Evolutionary conservation across 768 basidiomycete genomes (phyloP), one percentile per base, ranked within the genome.

Genomic region (Botryobasidium botryosum): DNA sequence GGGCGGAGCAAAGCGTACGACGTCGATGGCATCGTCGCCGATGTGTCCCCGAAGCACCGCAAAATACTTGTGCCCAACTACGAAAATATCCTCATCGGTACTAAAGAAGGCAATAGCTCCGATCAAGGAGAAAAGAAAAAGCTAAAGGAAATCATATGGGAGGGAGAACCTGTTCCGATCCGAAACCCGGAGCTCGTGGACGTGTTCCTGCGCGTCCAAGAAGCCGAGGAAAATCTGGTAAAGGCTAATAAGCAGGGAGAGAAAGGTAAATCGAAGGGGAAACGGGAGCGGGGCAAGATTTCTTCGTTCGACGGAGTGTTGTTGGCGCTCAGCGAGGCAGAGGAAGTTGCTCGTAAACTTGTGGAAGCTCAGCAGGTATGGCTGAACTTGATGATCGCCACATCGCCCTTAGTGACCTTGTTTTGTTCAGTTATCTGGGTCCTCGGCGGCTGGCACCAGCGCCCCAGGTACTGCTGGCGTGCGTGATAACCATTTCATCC

Each of bases 181-280:
- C 72, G 91, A 44, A 88, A 81, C 55, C 86, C 87, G 0, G 90
- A 97, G 60, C 64, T 96, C 46, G 91, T 94, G 38, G 83, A 80
- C 54, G 82, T 84, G 25, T 63, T 94, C 45, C 61, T 86, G 50
- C 80, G 73, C 52, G 79, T 92, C 3, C 85, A 91, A 55, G 74
- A 78, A 15, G 83, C 80, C 1, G 72, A 88, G 54, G 64, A 60
- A 6, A 72, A 67, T 48, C 62, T 94, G 36, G 63, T 62, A 23
- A 57, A 60, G 45, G 59, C 54, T 25, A 55, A 56, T 12, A 55
- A 53, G 24, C 55, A 57, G 36, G 51, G 49, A 10, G 50, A 48
- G 10, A 57, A 55, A 39, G 60, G 57, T 24, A 66, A 59, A 50
- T 29, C 50, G 53, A 64, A 63, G 48, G 59, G 61, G 15, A 53